phyloP scores from a whole-genome alignment of 202 grass and related monocot species.

The Hordeum pubiflorum region DNA sequence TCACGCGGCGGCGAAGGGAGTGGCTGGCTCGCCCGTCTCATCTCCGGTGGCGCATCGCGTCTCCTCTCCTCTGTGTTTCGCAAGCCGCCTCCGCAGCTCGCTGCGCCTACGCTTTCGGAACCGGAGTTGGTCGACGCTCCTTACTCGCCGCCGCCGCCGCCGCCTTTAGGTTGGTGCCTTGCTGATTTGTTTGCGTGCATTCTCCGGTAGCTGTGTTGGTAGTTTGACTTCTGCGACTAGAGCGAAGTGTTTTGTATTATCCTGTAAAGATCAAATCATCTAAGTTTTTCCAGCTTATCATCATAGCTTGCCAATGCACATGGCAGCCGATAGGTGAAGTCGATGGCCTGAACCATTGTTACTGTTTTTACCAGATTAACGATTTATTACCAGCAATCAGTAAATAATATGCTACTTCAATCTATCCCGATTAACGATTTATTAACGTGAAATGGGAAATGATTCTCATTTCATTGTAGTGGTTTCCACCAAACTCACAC shows the following conservation, averaged over 20 bases:
- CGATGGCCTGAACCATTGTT: neutral
- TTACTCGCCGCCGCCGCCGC: neutral
- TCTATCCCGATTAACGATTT: neutral
- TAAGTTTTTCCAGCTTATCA: neutral
- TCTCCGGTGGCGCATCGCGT: conserved; percentile 29
- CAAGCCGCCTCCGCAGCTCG: conserved; percentile 19
- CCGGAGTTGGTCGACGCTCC: neutral
- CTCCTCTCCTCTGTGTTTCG: conserved; percentile 37
- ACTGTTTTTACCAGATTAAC: neutral
- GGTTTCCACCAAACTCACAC: neutral
- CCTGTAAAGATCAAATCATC: neutral
- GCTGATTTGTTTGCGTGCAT: neutral
- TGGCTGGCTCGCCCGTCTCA: conserved; percentile 39
- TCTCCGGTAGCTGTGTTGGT: neutral
- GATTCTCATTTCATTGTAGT: neutral
- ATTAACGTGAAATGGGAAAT: neutral
- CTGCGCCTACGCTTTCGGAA: neutral
- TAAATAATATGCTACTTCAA: neutral
- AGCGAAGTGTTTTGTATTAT: neutral
- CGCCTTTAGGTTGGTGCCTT: conserved; percentile 29
- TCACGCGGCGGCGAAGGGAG: neutral
- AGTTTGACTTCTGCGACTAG: neutral
- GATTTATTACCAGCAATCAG: neutral
- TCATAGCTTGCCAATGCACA: neutral
- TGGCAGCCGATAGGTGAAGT: neutral